phyloP scores from a whole-genome alignment of 2,329 filamentous ascomycete genomes.

The Penicillium janthinellum region DNA sequence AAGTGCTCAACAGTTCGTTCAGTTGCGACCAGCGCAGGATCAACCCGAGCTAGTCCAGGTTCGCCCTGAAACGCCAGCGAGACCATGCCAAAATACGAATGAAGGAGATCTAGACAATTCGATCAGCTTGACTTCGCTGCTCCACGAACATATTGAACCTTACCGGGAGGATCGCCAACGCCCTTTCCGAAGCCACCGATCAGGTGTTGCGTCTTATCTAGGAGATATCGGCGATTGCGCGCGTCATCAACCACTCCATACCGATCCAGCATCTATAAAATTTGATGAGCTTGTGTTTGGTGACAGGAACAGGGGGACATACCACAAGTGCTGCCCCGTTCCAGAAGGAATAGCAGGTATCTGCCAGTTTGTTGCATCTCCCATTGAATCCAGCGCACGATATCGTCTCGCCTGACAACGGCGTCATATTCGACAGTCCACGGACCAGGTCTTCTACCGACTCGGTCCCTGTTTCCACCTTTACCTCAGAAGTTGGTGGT shows the following conservation, averaged over 20 bases:
- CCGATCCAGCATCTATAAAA: constrained; percentile 58
- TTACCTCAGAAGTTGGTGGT: not conserved
- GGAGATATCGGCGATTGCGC: constrained; percentile 73
- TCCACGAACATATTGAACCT: constrained; percentile 15
- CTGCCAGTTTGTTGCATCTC: constrained; percentile 83
- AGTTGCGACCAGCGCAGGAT: constrained; percentile 76
- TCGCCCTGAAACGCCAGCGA: constrained; percentile 75
- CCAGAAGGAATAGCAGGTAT: constrained; percentile 98
- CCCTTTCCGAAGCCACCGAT: constrained; percentile 82
- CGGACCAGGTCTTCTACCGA: constrained; percentile 30
- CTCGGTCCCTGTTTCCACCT: constrained; percentile 12
- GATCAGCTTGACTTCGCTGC: not conserved
- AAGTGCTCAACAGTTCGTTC: constrained; percentile 46
- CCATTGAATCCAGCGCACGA: constrained; percentile 80
- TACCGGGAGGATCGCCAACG: constrained; percentile 67
- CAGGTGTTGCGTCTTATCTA: constrained; percentile 82
- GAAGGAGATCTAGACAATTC: constrained; percentile 67
- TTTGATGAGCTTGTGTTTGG: constrained; percentile 7
- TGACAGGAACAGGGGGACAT: constrained; percentile 17
- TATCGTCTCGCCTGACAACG: constrained; percentile 34
- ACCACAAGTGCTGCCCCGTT: constrained; percentile 66
- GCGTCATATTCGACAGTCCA: constrained; percentile 30
- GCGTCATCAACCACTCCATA: constrained; percentile 59
- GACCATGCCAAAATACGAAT: constrained; percentile 84
- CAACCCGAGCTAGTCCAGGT: constrained; percentile 67